Base-by-base conservation (phyloP, 371 early-diverging fungal genomes). In the Thermomucor indicae-seudaticae region DNA sequence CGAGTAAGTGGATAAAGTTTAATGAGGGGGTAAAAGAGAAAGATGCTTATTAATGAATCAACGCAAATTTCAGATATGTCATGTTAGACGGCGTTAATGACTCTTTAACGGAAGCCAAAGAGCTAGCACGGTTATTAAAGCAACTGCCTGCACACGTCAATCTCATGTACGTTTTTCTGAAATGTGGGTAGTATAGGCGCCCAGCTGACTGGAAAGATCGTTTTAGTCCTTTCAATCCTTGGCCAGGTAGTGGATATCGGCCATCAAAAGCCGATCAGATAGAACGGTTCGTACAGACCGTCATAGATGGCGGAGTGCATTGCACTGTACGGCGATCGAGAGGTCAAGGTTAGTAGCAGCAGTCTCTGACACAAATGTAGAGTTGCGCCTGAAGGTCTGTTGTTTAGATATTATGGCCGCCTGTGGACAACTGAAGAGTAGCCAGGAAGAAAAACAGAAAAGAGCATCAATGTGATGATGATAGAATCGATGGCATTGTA, bases 71-170 rank as follows among this genome's bases (percentile, higher is more conserved):
- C 58, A 78, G 80, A 66, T 92, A 93, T 65, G 90, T 91, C 23
- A 88, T 93, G 92, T 72, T 93, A 44, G 78, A 86, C 43, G 80
- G 78, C 35, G 81, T 92, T 20, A 93, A 93, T 55, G 94, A 93
- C 57, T 75, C 81, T 0, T 43, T 75, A 6, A 57, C 59, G 4
- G 88, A 91, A 47, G 94, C 94, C 16, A 62, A 66, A 25, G 75
- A 80, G 12, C 66, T 93, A 12, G 82, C 77, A 0, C 58, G 72
- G 16, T 53, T 91, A 29, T 53, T 91, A 27, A 72, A 67, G 22
- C 72, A 76, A 24, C 51, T 90, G 5, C 89, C 90, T 7, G 76
- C 88, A 1, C 92, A 91, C 62, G 88, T 94, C 19, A 94, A 93
- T 58, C 60, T 93, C 34, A 92, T 93, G 81, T 79, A 78, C 73